Evolutionary conservation across 306 rosid species (phyloP).

Genomic region (Fragaria vesca): DNA sequence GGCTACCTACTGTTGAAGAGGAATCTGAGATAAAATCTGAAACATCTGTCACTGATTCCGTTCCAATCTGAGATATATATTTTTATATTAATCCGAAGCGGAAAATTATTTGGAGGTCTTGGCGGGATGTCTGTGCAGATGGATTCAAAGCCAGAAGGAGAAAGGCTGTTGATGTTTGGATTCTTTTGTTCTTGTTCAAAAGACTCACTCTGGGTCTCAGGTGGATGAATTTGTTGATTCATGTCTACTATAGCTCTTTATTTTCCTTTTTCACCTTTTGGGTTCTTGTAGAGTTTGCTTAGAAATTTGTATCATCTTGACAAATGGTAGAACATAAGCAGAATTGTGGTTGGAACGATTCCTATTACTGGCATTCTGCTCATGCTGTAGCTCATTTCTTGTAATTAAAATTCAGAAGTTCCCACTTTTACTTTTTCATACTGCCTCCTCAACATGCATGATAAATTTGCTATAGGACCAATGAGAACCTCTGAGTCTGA

Average conservation of each 20-base stretch:
- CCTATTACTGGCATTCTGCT: constrained; percentile 27
- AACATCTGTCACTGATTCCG: constrained; percentile 2
- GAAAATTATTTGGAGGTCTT: constrained; percentile 24
- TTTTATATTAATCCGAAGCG: constrained; percentile 15
- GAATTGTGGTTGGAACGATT: constrained; percentile 29
- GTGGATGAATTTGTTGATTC: constrained; percentile 64
- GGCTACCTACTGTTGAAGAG: constrained; percentile 77
- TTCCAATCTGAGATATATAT: constrained; percentile 27
- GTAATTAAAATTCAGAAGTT: constrained; percentile 27
- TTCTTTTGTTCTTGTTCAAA: constrained; percentile 29
- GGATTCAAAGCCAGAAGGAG: constrained; percentile 26
- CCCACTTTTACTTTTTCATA: not conserved
- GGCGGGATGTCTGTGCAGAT: constrained; percentile 5
- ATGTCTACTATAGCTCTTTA: constrained; percentile 51
- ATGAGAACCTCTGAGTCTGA: constrained; percentile 3
- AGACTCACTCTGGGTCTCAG: constrained; percentile 8
- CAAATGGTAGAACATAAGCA: constrained; percentile 41
- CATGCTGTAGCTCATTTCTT: constrained; percentile 36
- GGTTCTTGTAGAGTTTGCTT: constrained; percentile 62
- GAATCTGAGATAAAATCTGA: constrained; percentile 50
- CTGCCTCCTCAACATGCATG: not conserved
- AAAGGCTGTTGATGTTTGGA: constrained; percentile 28
- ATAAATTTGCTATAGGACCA: not conserved
- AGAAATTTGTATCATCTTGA: constrained; percentile 54
- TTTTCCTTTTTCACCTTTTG: constrained; percentile 38